These are phyloP conservation scores for Berberis thunbergii DNA, from an alignment of 164 flowering plant species.

Conservation along the genomic window DNA sequence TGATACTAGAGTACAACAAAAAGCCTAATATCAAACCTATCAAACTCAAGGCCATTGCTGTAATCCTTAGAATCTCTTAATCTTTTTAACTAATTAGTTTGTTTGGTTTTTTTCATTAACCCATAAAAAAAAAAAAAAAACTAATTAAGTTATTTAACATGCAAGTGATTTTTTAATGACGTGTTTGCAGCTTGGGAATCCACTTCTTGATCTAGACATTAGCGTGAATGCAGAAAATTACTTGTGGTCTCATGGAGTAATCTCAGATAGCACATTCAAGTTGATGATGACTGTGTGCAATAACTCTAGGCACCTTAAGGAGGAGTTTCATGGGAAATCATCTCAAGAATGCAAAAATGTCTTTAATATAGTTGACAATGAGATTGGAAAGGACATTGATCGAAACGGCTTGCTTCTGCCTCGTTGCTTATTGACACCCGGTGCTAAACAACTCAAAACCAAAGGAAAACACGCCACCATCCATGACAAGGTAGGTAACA, in stretches of 20 bases:
- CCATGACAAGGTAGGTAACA: conserved; percentile 12
- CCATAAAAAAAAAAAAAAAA: too few relatives aligned
- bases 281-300: conserved; percentile 30
- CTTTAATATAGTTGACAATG: conserved; percentile 19
- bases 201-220: conserved; percentile 34
- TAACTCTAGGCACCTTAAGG: conserved; percentile 12
- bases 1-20: conserved; percentile 31
- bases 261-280: conserved; percentile 21
- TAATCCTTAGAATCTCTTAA: conserved; percentile 4
- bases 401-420: conserved; percentile 18
- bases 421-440: conserved; percentile 13
- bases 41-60: conserved; percentile 39
- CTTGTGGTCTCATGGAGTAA: conserved; percentile 39
- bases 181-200: conserved; percentile 30
- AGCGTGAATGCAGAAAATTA: conserved; percentile 22
- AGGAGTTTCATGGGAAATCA: conserved; percentile 9
- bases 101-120: background rate
- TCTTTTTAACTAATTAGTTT: background rate
- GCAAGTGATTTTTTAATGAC: too few relatives aligned
- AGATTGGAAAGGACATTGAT: conserved; percentile 18
- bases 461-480: conserved; percentile 14
- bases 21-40: conserved; percentile 18
- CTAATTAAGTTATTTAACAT: too few relatives aligned
- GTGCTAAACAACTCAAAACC: conserved; percentile 6
- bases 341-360: conserved; percentile 25